phyloP scores from a whole-genome alignment of 805 yeast genomes.

The Blastobotrys muscicola region DNA sequence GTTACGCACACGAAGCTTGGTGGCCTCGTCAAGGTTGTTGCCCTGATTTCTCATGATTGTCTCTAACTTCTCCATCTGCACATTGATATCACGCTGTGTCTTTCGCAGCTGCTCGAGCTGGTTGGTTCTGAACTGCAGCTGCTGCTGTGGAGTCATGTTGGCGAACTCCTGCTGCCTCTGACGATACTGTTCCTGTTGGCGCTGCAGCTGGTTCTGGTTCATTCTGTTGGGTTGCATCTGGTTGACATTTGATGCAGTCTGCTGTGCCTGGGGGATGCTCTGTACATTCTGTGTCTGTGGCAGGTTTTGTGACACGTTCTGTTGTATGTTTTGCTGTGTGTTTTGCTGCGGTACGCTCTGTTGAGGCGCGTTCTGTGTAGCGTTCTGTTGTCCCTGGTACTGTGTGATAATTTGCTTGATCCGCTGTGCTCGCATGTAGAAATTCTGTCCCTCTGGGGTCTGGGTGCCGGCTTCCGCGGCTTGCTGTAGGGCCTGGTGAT shows the following conservation, averaged over 20 bases:
- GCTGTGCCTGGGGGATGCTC: constrained; percentile 9
- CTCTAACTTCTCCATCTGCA: constrained; percentile 13
- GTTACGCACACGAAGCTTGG: constrained; percentile 11
- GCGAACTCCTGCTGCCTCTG: constrained; percentile 7
- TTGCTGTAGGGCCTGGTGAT: constrained; percentile 22
- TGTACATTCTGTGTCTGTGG: constrained; percentile 16
- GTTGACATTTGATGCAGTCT: constrained; percentile 6
- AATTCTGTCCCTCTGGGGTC: constrained; percentile 25
- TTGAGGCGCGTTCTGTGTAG: constrained; percentile 15
- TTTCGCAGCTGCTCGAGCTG: constrained; percentile 15
- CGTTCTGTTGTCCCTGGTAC: constrained; percentile 14
- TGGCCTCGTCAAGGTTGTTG: constrained; percentile 12
- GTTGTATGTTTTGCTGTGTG: constrained; percentile 12
- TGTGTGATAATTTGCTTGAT: constrained; percentile 17
- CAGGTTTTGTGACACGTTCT: constrained; percentile 15
- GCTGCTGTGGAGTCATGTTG: constrained; percentile 17
- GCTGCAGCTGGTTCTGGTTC: constrained; percentile 13
- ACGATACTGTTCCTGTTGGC: constrained; percentile 10
- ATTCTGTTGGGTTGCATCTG: constrained; percentile 5
- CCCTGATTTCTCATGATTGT: constrained; percentile 13
- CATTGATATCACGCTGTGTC: constrained; percentile 12
- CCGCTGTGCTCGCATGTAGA: constrained; percentile 24
- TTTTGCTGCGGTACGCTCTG: constrained; percentile 10
- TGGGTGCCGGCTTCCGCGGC: constrained; percentile 20
- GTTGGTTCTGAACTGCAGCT: constrained; percentile 10